Evolutionary conservation across 345 rosid genomes (phyloP), one percentile per base, ranked within the genome.

Genomic region (Acer campestre): DNA sequence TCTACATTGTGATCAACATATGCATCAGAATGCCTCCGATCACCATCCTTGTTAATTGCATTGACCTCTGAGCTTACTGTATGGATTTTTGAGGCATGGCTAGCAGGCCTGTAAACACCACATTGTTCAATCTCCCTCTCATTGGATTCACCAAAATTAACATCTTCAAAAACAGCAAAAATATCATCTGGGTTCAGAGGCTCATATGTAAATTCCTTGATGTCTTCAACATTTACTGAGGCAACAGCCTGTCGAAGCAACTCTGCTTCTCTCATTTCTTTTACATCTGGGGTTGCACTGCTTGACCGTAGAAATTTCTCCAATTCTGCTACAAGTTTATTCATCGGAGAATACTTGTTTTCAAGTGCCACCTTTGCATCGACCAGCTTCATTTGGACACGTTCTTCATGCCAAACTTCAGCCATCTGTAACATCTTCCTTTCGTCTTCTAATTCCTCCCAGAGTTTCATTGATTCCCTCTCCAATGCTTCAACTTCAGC

Each of bases 391-490:
- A 91, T 92, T 81, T 92, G 94, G 61, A 93, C 97, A 66, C 96
- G 95, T 79, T 94, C 97, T 86, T 94, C 98, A 48, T 93, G 93
- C 98, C 98, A 94, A 16, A 94, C 97, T 85, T 94, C 98, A 7
- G 97, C 98, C 96, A 91, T 92, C 85, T 94, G 98, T 79, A 92
- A 82, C 97, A 94, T 94, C 81, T 84, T 90, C 86, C 98, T 89
- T 82, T 94, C 97, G 35, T 94, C 94, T 0, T 92, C 98, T 9
- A 86, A 87, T 65, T 94, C 96, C 77, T 90, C 96, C 48, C 86
- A 78, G 10, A 90, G 89, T 79, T 81, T 87, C 89, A 89, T 85
- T 9, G 86, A 82, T 59, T 94, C 97, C 74, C 88, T 86, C 82
- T 90, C 90, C 65, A 92, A 49, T 73, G 83, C 86, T 80, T 94